Base-by-base conservation (phyloP, 2,329 filamentous ascomycete species). In the Calonectria pauciramosa region DNA sequence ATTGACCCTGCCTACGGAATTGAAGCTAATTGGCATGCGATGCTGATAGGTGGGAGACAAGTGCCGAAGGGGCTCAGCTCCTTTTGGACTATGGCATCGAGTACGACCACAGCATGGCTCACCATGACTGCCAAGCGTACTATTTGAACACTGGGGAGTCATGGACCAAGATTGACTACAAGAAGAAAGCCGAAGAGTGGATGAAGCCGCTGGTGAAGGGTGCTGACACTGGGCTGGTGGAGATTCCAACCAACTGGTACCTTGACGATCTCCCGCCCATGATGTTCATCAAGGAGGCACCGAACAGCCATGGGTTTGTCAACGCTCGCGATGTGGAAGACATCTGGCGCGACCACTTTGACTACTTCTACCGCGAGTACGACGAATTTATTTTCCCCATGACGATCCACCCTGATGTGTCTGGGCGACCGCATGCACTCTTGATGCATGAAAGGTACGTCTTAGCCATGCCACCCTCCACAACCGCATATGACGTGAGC, bases 311-410 rank as follows among this genome's bases (percentile, higher is more conserved):
- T 79, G 93, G 93, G 10, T 93, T 85, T 77, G 87, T 89, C 23
- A 89, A 89, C 70, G 85, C 89, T 0, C 84, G 89, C n/a, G 91
- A 92, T 74, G 88, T 93, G 1, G 91, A 94, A 79, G 90, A 92
- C 41, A 88, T 93, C 41, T 93, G 91, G 92, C 85, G 89, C 63
- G 91, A 93, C 74, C 91, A 93, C 76, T 94, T 94, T 73, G 89
- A 93, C 78, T 95, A 95, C 84, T 95, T 94, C 80, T 95, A 95
- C 82, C 88, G 93, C 34, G 93, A 95, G 83, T 93, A 94, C 76
- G 93, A 95, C 78, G 92, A 94, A 78, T 95, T 95, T 75, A 90
- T 95, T 68, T 95, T 95, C 79, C 93, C 94, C 0, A 93, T 95
- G 83, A 95, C 94, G 0, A 93, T 95, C 44, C 94, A 95, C 82